Percentiles rank a stretch among this genome's conserved stretches.
Evolutionary conservation across 345 rosid species (phyloP).

Genomic region (Atalantia buxifolia): DNA sequence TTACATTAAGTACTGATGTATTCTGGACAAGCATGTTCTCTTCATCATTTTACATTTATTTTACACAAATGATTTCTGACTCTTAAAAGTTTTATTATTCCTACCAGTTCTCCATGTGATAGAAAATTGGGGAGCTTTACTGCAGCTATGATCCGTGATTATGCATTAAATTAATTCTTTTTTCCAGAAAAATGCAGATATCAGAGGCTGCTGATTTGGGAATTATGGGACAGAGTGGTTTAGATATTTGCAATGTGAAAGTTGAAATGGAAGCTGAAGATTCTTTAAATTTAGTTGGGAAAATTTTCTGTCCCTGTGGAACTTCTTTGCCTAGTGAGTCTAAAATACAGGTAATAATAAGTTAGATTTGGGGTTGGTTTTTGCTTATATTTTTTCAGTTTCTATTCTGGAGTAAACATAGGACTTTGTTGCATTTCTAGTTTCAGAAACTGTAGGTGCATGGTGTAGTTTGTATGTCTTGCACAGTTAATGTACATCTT

Average conservation of each 20-base stretch:
- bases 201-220: conserved; percentile 25
- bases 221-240: conserved; percentile 14
- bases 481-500: background rate
- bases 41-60: background rate
- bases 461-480: background rate
- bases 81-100: background rate
- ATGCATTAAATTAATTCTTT: conserved; percentile 6
- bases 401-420: background rate
- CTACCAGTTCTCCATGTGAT: background rate
- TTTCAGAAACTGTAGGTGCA: background rate
- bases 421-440: background rate
- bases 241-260: conserved; percentile 9
- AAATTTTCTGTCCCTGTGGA: conserved; percentile 35
- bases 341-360: conserved; percentile 31
- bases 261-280: conserved; percentile 22
- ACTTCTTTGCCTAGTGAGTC: conserved; percentile 16
- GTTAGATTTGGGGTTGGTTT: background rate
- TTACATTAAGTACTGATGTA: background rate
- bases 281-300: background rate
- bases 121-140: background rate
- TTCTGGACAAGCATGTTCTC: background rate
- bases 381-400: background rate
- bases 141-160: background rate
- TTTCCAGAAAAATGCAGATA: conserved; percentile 36
- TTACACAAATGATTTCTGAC: background rate